phyloP scores from a whole-genome alignment of 371 early-diverging fungal genomes.

The Catenaria anguillulae region DNA sequence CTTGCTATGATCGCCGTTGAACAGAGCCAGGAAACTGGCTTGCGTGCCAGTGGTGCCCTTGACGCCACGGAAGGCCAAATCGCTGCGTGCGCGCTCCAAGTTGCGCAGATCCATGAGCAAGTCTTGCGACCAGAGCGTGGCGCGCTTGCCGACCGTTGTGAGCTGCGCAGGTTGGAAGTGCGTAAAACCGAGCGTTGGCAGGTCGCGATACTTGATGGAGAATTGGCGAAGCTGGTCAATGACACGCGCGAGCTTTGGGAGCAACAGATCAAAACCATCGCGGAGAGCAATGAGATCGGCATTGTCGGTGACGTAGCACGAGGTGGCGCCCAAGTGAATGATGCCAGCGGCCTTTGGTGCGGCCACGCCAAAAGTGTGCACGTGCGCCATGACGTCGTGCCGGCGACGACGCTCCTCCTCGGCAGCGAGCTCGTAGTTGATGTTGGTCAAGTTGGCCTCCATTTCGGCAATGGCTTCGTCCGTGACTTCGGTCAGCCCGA shows the following conservation, averaged over 20 bases:
- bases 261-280: slow-evolving; percentile 79
- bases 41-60: slow-evolving; percentile 99
- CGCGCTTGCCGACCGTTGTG: slow-evolving; percentile 95
- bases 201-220: slow-evolving; percentile 57
- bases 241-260: slow-evolving; percentile 70
- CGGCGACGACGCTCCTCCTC: slow-evolving; percentile 85
- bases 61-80: slow-evolving; percentile 86
- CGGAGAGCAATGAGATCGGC: slow-evolving; percentile 89
- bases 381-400: slow-evolving; percentile 97
- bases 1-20: slow-evolving; percentile 87
- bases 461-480: slow-evolving; percentile 78
- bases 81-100: slow-evolving; percentile 70
- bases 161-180: slow-evolving; percentile 97
- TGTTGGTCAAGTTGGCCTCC: slow-evolving; percentile 67
- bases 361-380: slow-evolving; percentile 84
- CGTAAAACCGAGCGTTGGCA: slow-evolving; percentile 93
- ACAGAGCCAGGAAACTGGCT: slow-evolving; percentile 89
- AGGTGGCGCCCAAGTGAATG: slow-evolving; percentile 94
- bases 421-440: slow-evolving; percentile 79
- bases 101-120: slow-evolving; percentile 90
- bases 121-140: slow-evolving; percentile 88
- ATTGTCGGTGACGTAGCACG: slow-evolving; percentile 95
- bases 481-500: slow-evolving; percentile 74
- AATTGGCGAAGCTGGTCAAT: slow-evolving; percentile 67
- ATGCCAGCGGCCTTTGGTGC: slow-evolving; percentile 84